Base-by-base conservation (phyloP, 805 yeast species). In the Pichia exigua region DNA sequence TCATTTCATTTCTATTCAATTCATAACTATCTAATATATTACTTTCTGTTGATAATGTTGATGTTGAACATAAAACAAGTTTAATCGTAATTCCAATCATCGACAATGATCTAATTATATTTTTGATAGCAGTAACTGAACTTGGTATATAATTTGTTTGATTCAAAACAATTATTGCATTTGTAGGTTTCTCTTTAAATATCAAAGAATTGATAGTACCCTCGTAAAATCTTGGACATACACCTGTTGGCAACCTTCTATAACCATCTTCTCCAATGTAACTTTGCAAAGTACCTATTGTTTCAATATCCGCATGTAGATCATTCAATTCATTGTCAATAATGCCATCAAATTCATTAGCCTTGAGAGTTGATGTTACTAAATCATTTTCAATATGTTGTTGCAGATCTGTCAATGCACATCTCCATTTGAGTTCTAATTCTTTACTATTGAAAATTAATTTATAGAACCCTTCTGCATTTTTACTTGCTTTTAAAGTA, bases 351-450 rank as follows among this genome's bases (percentile, higher is more conserved):
- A 63, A 61, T 43, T 65, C 69, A 46, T 59, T 54, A 32, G 61
- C 58, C 9, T 48, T 45, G 1, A 68, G 39, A 0, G 69, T 62
- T 0, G 65, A 57, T 1, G 71, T 64, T 1, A 68, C 44, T 15
- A 59, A 26, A 1, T 54, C 55, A 11, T 53, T 53, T 2, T 66
- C 63, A 46, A 67, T 62, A 20, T 54, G 56, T 4, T 58, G 47
- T 20, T 55, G 56, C 28, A 50, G 42, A 32, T 65, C 57, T 9
- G 58, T 57, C 5, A 69, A 54, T 2, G 65, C 70, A 27, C 58
- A 52, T 2, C 55, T 54, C 73, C 73, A 69, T 55, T 64, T 69
- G 32, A 61, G 62, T 32, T 63, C 42, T 2, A 64, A 18, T 15
- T 13, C 26, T 4, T 28, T 50, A 7, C 38, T 27, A 4, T 30